Percentiles rank a stretch among this genome's conserved stretches.
Evolutionary conservation across 352 stramenopile genomes (phyloP).

Genomic region (Phytophthora boehmeriae): DNA sequence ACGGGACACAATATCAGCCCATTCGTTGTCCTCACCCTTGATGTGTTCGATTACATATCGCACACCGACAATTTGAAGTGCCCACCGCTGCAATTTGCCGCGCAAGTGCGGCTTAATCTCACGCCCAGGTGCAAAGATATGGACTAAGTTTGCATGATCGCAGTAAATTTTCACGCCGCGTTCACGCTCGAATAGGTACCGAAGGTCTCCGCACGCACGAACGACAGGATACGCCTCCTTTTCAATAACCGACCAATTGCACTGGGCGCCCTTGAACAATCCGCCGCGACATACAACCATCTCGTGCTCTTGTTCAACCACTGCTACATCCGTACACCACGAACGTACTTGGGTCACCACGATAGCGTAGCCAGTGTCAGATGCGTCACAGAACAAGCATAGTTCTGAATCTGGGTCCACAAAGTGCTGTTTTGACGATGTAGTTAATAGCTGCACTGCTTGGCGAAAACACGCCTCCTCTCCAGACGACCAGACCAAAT

Average conservation of each 20-base stretch:
- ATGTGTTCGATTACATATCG: slow-evolving; percentile 24
- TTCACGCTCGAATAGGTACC: slow-evolving; percentile 7
- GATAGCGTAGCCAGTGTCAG: background rate
- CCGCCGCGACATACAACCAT: slow-evolving; percentile 10
- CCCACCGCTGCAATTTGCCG: slow-evolving; percentile 21
- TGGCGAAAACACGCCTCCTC: background rate
- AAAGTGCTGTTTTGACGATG: slow-evolving; percentile 3
- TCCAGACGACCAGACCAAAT: background rate
- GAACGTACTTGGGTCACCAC: slow-evolving; percentile 8
- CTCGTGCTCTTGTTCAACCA: slow-evolving; percentile 14
- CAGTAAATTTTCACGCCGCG: slow-evolving; percentile 10
- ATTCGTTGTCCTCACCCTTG: slow-evolving; percentile 3
- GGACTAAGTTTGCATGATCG: slow-evolving; percentile 18
- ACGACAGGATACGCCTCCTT: slow-evolving; percentile 15
- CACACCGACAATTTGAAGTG: background rate
- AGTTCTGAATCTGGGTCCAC: background rate
- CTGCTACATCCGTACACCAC: slow-evolving; percentile 1
- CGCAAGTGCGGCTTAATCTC: slow-evolving; percentile 18
- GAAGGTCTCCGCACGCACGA: slow-evolving; percentile 9
- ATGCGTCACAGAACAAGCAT: slow-evolving; percentile 14
- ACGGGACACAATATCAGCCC: slow-evolving; percentile 5
- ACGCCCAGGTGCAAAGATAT: slow-evolving; percentile 2
- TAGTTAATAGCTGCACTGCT: background rate
- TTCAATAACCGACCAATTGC: slow-evolving; percentile 16
- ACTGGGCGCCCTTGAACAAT: slow-evolving; percentile 1